Base-by-base conservation (phyloP, 768 basidiomycete species). In the Paxillus ammoniavirescens region DNA sequence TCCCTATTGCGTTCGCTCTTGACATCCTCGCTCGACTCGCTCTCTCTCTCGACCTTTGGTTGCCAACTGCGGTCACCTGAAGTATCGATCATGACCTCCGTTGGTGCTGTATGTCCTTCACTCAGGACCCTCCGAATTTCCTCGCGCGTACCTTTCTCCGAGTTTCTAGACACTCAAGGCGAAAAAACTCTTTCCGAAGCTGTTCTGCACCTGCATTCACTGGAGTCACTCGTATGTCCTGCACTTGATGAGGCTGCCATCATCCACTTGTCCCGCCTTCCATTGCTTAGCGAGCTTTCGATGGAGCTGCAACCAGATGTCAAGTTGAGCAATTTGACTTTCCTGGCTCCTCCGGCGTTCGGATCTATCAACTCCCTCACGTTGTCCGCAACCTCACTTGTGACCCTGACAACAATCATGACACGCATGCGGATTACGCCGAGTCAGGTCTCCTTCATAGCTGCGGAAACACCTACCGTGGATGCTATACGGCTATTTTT, bases 401-500 rank as follows among this genome's bases (percentile, higher is more conserved):
- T 54, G 1, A 54, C 47, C 7, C 8, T 66, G 57, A 67, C 63
- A 14, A 49, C 63, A 3, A 48, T 66, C 35, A 31, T 66, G 5
- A 58, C 65, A 51, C 12, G 26, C 6, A 55, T 66, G 57, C 53
- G n/a, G 12, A 44, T 66, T 47, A 45, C 46, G 5, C 63, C 65
- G 15, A 38, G 9, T 7, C 17, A 10, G n/a, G 46, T 66, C 43
- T 49, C 57, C 13, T 66, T 65, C 26, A 46, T 54, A 37, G 56
- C 65, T 44, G 36, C 23, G n/a, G 45, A 0, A 1, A 38, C 38
- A 1, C 61, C 65, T 1, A 55, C 55, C 23, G 18, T 48, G 13
- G 61, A 66, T 18, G 63, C 49, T 42, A 42, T 67, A 8, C 61
- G 55, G 23, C 45, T 62, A 3, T 65, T 67, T 33, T 66, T 65